These are phyloP conservation scores for Pestalotiopsis sp. DNA, from an alignment of 2,329 filamentous ascomycete species.

Conservation along the genomic window DNA sequence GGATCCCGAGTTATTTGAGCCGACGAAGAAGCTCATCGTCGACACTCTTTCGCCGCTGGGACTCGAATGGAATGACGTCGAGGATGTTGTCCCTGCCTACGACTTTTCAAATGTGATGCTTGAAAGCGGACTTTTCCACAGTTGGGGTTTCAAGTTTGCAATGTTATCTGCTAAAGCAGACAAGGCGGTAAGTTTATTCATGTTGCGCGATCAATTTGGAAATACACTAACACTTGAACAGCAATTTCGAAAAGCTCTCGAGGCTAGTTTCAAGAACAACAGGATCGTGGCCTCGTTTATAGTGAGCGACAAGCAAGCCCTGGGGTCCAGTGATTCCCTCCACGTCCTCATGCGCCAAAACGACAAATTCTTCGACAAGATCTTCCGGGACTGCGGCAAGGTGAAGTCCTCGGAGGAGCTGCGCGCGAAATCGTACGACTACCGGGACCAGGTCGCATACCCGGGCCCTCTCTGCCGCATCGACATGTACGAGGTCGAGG, in stretches of 20 bases:
- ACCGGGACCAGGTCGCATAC: neutral
- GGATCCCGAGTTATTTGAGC: slow-evolving; percentile 2
- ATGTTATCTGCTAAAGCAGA: neutral
- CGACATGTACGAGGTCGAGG: slow-evolving; percentile 11
- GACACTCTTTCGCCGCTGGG: neutral
- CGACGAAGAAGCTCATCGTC: slow-evolving; percentile 7
- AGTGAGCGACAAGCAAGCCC: neutral
- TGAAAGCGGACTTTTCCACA: slow-evolving; percentile 8
- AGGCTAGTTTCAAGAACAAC: slow-evolving; percentile 2
- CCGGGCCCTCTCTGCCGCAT: slow-evolving; percentile 3
- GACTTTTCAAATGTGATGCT: slow-evolving; percentile 10
- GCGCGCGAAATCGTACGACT: neutral
- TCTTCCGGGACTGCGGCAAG: slow-evolving; percentile 1
- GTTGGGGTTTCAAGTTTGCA: slow-evolving; percentile 10
- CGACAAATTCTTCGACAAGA: slow-evolving; percentile 8
- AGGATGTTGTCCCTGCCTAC: slow-evolving; percentile 12
- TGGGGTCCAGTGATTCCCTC: slow-evolving; percentile 5
- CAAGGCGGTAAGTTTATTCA: neutral
- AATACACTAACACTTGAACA: neutral
- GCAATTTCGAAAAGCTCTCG: slow-evolving; percentile 7
- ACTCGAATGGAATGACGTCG: slow-evolving; percentile 10
- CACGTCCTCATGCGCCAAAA: slow-evolving; percentile 10
- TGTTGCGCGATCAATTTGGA: neutral
- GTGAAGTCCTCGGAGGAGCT: slow-evolving; percentile 8
- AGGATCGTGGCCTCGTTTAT: slow-evolving; percentile 9